A percentile compares a stretch with the other conserved stretches of the same genome.
Evolutionary conservation across 768 basidiomycete genomes (phyloP).

Genomic region (Serendipita vermifera): DNA sequence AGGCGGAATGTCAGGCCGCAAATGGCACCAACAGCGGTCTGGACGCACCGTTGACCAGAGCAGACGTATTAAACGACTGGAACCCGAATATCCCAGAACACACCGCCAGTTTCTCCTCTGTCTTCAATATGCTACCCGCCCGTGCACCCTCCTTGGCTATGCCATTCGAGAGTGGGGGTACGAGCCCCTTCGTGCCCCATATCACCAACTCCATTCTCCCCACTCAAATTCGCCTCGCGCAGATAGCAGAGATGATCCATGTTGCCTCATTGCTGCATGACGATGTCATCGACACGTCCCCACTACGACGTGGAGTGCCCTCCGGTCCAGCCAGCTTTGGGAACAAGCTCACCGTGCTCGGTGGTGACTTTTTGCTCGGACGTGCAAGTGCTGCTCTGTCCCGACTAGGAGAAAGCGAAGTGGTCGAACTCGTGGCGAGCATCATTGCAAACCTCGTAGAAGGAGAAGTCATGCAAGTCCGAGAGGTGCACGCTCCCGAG

Average conservation of each 20-base stretch:
- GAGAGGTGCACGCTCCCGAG: constrained; percentile 9
- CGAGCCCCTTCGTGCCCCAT: constrained; percentile 23
- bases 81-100: constrained; percentile 78
- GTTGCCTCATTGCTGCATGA: constrained; percentile 90
- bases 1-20: constrained; percentile 43
- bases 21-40: constrained; percentile 46
- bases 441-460: constrained; percentile 95
- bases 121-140: constrained; percentile 40
- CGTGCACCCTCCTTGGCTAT: constrained; percentile 27
- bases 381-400: constrained; percentile 80
- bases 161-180: constrained; percentile 21
- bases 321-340: constrained; percentile 68
- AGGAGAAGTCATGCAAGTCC: constrained; percentile 80
- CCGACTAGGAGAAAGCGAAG: constrained; percentile 73
- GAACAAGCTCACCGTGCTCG: constrained; percentile 88
- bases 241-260: constrained; percentile 97
- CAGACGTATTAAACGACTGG: constrained; percentile 81
- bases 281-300: constrained; percentile 66
- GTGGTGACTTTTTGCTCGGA: constrained; percentile 90
- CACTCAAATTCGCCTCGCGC: constrained; percentile 82
- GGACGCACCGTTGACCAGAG: constrained; percentile 63
- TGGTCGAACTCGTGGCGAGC: constrained; percentile 83
- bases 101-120: constrained; percentile 48
- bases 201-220: constrained; percentile 46
- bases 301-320: constrained; percentile 54